Conservation (phyloP, 345 rosid species). For the Eutrema yunnanense region DNA sequence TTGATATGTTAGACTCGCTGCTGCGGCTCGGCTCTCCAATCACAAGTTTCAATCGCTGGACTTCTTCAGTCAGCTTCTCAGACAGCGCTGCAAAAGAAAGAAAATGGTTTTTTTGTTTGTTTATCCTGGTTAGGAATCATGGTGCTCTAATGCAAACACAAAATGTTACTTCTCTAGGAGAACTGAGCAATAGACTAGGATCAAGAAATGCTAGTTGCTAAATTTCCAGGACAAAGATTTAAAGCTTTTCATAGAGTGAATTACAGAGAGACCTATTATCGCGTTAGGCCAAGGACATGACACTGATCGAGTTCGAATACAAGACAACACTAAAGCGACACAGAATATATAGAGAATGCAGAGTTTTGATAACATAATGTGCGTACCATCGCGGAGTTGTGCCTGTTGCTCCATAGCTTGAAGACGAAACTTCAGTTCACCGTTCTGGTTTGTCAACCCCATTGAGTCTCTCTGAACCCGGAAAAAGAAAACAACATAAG, state of each 20-base stretch:
- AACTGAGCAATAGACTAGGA: background rate
- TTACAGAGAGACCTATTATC: background rate
- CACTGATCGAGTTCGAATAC: background rate
- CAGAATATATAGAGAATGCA: background rate
- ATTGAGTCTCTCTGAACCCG: slow-evolving; percentile 43
- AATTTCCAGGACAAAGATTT: background rate
- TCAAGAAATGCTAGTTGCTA: background rate
- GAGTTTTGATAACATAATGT: background rate
- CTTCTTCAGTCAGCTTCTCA: slow-evolving; percentile 42
- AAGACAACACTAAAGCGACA: background rate
- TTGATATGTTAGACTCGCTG: slow-evolving; percentile 3
- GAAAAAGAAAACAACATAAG: background rate
- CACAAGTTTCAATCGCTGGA: slow-evolving; percentile 35
- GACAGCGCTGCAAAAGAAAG: slow-evolving; percentile 37
- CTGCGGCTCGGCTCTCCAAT: slow-evolving; percentile 35
- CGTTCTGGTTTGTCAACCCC: slow-evolving; percentile 43
- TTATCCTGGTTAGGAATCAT: background rate
- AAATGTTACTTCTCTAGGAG: background rate
- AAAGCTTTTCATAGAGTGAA: background rate
- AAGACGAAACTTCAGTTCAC: slow-evolving; percentile 54
- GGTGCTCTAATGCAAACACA: background rate
- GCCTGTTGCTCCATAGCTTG: slow-evolving; percentile 66
- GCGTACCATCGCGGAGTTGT: slow-evolving; percentile 47
- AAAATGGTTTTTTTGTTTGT: background rate
- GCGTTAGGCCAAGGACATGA: background rate